phyloP scores from a whole-genome alignment of 2,329 filamentous ascomycete species.

The Pseudogymnoascus sp. region DNA sequence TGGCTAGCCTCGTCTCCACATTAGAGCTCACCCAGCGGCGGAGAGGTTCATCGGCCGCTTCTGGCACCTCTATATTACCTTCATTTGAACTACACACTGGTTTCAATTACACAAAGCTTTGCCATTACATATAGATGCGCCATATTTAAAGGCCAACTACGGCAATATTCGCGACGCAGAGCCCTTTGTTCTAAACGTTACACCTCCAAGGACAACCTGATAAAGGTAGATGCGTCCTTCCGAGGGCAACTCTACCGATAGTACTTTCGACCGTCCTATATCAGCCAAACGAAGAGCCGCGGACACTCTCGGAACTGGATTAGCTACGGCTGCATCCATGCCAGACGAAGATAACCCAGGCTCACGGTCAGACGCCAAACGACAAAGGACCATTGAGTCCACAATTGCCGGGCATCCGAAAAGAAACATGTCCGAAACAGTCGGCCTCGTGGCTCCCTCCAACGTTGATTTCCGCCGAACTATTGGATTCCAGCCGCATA shows the following conservation, averaged over 20 bases:
- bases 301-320: not conserved
- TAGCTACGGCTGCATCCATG: conserved; percentile 11
- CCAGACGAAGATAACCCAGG: conserved; percentile 15
- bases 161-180: conserved; percentile 6
- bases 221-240: conserved; percentile 27
- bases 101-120: not conserved
- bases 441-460: not conserved
- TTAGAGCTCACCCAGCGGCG: not conserved
- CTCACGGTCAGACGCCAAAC: conserved; percentile 9
- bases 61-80: not conserved
- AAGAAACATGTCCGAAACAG: not conserved
- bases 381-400: conserved; percentile 7
- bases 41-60: not conserved
- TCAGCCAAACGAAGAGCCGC: conserved; percentile 21
- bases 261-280: conserved; percentile 15
- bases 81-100: not conserved
- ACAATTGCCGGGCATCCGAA: conserved; percentile 5
- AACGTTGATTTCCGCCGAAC: not conserved
- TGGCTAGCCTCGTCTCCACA: not conserved
- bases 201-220: conserved; percentile 21
- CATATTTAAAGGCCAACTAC: not conserved
- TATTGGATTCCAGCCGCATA: conserved; percentile 57
- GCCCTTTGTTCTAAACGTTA: conserved; percentile 10
- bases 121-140: not conserved
- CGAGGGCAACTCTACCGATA: conserved; percentile 20